A percentile compares a stretch with the other conserved stretches of the same genome.
phyloP scores from a whole-genome alignment of 257 asterid genomes.

The Solanum pimpinellifolium region DNA sequence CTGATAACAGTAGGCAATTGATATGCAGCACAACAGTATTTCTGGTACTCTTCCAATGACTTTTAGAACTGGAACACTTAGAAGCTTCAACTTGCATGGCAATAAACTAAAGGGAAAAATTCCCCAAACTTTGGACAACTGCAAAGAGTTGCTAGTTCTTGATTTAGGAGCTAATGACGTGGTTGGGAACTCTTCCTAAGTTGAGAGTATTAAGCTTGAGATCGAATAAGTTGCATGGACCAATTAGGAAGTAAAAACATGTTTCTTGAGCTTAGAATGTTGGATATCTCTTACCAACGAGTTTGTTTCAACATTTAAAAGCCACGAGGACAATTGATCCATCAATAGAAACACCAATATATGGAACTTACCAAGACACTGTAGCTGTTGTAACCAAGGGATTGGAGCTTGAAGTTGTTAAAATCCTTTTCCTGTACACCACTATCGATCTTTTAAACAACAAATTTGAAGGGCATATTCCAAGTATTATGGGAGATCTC shows the following conservation, averaged over 20 bases:
- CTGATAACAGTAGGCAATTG: no score
- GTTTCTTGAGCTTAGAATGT: not conserved
- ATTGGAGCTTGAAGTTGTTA: not conserved
- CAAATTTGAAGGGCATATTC: not conserved
- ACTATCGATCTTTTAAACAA: not conserved
- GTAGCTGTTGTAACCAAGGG: not conserved
- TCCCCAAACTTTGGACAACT: no score
- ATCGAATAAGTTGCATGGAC: not conserved
- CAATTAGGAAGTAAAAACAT: not conserved
- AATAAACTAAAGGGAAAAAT: no score
- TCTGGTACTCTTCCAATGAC: no score
- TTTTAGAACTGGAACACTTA: no score
- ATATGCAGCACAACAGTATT: no score
- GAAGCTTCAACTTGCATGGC: no score
- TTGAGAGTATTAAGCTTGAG: not conserved
- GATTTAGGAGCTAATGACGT: no score
- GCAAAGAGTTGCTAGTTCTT: no score
- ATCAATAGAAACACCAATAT: not conserved
- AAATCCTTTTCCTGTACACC: not conserved
- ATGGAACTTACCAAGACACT: not conserved
- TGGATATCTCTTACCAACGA: not conserved
- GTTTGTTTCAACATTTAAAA: not conserved
- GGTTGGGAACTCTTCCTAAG: no score
- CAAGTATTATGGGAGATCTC: no score
- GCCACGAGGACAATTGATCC: not conserved